A percentile compares a stretch with the other conserved stretches of the same genome.
Evolutionary conservation across 1,284 basidiomycete genomes (phyloP).

Genomic region (Trichosporon sp.): DNA sequence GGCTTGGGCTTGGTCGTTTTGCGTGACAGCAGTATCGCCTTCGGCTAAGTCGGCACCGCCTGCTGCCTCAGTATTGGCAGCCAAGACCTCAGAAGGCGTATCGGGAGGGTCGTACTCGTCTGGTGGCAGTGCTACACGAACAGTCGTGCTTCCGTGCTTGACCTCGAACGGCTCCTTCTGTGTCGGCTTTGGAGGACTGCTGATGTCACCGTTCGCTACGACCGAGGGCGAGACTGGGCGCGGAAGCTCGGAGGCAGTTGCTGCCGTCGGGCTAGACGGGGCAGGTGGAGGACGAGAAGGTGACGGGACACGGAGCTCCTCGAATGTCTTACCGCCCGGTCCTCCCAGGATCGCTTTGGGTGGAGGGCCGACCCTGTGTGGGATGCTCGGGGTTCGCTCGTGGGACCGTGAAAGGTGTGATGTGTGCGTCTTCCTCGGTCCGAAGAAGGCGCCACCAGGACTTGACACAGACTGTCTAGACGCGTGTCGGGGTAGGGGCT

Average conservation of each 20-base stretch:
- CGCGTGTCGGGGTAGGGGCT: conserved; percentile 3
- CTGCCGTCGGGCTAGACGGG: neutral
- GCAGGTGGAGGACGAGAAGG: conserved; percentile 6
- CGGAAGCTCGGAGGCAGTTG: neutral
- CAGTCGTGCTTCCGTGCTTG: conserved; percentile 23
- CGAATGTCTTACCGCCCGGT: conserved; percentile 38
- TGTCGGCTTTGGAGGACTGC: neutral
- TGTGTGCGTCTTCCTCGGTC: neutral
- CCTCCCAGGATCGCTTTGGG: conserved; percentile 43
- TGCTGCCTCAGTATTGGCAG: neutral
- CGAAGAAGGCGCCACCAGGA: neutral
- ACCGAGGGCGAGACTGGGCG: neutral
- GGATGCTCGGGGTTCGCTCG: conserved; percentile 2
- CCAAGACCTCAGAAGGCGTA: conserved; percentile 12
- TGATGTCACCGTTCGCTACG: neutral
- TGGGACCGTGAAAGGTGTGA: conserved; percentile 6
- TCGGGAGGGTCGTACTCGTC: conserved; percentile 25
- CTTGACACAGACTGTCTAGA: neutral
- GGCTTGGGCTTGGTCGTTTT: neutral
- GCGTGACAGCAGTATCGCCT: neutral
- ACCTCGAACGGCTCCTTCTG: conserved; percentile 6
- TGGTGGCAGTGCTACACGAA: conserved; percentile 26
- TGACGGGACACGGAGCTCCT: conserved; percentile 28
- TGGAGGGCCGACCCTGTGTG: conserved; percentile 27
- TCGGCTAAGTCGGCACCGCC: neutral